Evolutionary conservation across 1,284 basidiomycete genomes (phyloP), one percentile per base, ranked within the genome.

Genomic region (Vanrija pseudolonga): DNA sequence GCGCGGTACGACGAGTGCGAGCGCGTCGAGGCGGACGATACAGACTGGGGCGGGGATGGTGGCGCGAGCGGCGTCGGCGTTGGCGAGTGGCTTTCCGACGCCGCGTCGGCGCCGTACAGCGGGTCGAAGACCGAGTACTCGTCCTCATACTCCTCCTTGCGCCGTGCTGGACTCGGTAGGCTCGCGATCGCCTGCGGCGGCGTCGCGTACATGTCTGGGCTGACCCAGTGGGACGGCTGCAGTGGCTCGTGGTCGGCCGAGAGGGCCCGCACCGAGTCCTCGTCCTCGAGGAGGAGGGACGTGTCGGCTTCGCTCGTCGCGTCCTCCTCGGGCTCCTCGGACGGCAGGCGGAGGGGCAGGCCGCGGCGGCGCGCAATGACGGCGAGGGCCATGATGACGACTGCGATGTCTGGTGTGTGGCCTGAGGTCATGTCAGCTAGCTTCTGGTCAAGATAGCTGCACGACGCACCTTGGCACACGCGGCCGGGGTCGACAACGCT

Each of bases 331-430:
- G 41, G 47, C 3, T 50, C 19, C 11, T 22, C 19, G 4, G 44
- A 28, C 12, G 50, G 52, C 12, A 60, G 32, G 6, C 40, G 20
- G 0, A 65, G 8, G 15, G 15, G 26, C n/a, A 67, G 39, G 0
- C 66, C 69, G 14, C 54, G 50, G 37, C 63, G 55, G 23, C 62
- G 63, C 4, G 67, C 67, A 9, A 67, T 43, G 26, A 68, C 61
- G 3, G 60, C 60, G 14, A 71, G 51, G 11, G 62, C 63, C 64
- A 72, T 63, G 18, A 69, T 49, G 1, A 69, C 47, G 8, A 60
- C 62, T 4, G 55, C 57, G 49, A 70, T 36, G 36, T 65, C 62
- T 11, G 32, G 51, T 51, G 66, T 56, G 4, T 14, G 22, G 2
- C 67, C 69, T 14, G 42, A 28, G 26, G 11, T 26, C 24, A n/a